These are phyloP conservation scores for Polymyxa betae DNA, from an alignment of 208 protist species.

Conservation along the genomic window DNA sequence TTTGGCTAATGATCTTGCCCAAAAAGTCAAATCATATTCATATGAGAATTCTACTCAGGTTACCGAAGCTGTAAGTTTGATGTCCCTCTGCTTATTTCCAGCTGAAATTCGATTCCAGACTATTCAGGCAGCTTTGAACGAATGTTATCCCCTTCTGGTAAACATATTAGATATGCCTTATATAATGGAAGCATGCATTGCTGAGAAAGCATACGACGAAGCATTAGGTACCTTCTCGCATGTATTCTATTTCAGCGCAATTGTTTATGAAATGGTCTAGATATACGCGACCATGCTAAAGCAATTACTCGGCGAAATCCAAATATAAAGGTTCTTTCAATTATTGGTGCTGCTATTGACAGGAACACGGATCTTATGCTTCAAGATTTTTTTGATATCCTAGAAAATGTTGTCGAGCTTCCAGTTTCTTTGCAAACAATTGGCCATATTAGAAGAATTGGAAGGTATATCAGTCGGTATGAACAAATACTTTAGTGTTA, in stretches of 20 bases:
- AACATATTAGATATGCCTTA: constrained; percentile 24
- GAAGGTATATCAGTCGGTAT: background rate
- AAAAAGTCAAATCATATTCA: background rate
- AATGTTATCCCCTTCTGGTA: constrained; percentile 7
- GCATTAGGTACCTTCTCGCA: background rate
- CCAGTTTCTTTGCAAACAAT: background rate
- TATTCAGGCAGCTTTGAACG: background rate
- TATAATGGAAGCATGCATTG: constrained; percentile 48
- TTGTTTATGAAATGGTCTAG: background rate
- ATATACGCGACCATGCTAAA: constrained; percentile 13
- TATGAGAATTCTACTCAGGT: background rate
- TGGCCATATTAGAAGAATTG: background rate
- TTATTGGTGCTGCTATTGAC: background rate
- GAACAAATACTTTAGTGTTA: background rate
- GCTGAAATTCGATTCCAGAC: background rate
- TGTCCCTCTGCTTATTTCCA: background rate
- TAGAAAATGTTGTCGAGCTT: background rate
- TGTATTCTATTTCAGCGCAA: background rate
- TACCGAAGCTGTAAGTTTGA: background rate
- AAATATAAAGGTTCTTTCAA: background rate
- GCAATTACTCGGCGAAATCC: background rate
- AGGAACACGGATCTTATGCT: background rate
- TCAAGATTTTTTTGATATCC: background rate
- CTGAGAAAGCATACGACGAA: background rate
- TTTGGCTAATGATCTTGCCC: background rate